Conservation (phyloP, 2,329 filamentous ascomycete species). For the Cordyceps farinosa region DNA sequence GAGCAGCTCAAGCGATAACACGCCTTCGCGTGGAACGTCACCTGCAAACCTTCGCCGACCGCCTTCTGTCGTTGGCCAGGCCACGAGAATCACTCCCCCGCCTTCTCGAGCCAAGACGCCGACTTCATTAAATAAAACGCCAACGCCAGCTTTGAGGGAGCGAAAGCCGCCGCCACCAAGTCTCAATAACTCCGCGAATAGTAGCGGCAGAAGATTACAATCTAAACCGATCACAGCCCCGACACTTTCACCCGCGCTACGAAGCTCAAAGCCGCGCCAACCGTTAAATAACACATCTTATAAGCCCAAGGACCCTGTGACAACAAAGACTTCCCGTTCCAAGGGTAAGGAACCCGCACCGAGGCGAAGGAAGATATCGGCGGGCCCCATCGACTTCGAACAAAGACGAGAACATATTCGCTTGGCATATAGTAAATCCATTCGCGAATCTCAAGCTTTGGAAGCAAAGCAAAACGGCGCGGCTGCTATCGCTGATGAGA, state of each 20-base stretch:
- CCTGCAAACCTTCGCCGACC: constrained; percentile 45
- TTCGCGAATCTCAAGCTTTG: constrained; percentile 67
- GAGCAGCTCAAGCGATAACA: constrained; percentile 45
- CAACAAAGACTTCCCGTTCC: constrained; percentile 45
- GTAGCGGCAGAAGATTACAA: constrained; percentile 59
- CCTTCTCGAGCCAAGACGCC: constrained; percentile 40
- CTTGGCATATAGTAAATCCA: constrained; percentile 79
- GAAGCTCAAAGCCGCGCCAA: constrained; percentile 78
- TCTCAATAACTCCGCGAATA: constrained; percentile 43
- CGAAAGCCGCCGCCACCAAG: constrained; percentile 41
- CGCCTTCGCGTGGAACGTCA: constrained; percentile 55
- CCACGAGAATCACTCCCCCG: constrained; percentile 34
- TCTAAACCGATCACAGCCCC: constrained; percentile 69
- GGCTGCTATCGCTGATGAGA: neutral
- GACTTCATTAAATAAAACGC: constrained; percentile 41
- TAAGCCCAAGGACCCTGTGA: constrained; percentile 61
- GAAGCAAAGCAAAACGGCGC: constrained; percentile 45
- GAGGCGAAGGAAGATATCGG: constrained; percentile 50
- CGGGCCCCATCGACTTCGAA: constrained; percentile 80
- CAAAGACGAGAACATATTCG: constrained; percentile 78
- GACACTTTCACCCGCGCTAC: constrained; percentile 72
- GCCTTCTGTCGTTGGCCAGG: constrained; percentile 39
- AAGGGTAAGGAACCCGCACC: constrained; percentile 27
- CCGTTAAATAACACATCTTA: constrained; percentile 72
- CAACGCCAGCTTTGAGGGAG: constrained; percentile 33